Evolutionary conservation across 2,329 filamentous ascomycete species (phyloP).

Genomic region (Epicoccum nigrum): DNA sequence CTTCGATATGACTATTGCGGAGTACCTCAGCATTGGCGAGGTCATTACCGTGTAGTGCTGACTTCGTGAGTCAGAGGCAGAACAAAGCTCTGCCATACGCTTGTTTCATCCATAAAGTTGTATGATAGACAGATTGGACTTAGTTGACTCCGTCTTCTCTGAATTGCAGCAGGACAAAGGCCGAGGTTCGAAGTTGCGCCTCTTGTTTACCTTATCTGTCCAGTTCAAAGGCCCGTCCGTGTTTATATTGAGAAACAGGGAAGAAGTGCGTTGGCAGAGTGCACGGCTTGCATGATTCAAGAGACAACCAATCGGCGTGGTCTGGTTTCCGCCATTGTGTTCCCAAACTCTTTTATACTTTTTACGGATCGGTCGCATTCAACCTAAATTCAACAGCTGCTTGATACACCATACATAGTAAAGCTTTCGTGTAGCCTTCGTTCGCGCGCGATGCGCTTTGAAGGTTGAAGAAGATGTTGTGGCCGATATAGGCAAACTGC

Average conservation of each 20-base stretch:
- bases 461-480: neutral
- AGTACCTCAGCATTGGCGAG: too few species aligned
- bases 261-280: neutral
- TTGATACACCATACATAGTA: too few species aligned
- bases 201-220: neutral
- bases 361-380: neutral
- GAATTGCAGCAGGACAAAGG: too few species aligned
- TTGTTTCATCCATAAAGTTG: too few species aligned
- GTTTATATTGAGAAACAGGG: conserved; percentile 3
- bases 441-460: neutral
- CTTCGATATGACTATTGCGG: too few species aligned
- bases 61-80: too few species aligned
- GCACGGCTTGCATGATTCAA: conserved; percentile 10
- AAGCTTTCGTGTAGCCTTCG: neutral
- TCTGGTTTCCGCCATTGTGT: conserved; percentile 8
- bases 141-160: too few species aligned
- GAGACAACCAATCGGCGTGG: conserved; percentile 12
- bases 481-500: conserved; percentile 6
- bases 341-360: neutral
- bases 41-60: too few species aligned
- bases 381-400: neutral
- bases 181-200: too few species aligned
- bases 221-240: neutral
- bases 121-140: too few species aligned
- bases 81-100: too few species aligned